These are phyloP conservation scores for Penicillium lagena DNA, from an alignment of 495 filamentous ascomycete species.

Conservation along the genomic window DNA sequence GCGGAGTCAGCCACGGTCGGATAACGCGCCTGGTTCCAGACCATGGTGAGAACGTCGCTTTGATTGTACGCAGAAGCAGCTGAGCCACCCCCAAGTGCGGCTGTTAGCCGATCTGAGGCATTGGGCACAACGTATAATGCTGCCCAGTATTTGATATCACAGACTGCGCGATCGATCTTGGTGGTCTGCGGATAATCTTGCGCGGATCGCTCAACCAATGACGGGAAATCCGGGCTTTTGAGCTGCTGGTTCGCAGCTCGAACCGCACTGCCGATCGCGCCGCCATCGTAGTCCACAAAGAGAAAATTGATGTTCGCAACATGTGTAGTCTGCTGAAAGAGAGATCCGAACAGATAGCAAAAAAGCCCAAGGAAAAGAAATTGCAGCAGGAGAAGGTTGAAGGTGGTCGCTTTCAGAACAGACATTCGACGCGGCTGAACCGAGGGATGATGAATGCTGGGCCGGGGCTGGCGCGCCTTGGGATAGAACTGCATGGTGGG, in stretches of 20 bases:
- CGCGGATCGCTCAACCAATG: conserved; percentile 25
- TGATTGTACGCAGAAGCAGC: conserved; percentile 31
- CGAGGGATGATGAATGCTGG: conserved; percentile 16
- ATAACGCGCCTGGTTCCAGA: conserved; percentile 50
- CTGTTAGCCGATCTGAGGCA: conserved; percentile 28
- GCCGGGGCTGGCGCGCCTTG: conserved; percentile 12
- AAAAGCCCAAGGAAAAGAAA: conserved; percentile 39
- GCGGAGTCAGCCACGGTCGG: conserved; percentile 31
- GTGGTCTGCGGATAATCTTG: conserved; percentile 15
- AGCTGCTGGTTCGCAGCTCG: conserved; percentile 34
- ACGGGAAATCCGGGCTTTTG: conserved; percentile 29
- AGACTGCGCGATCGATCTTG: conserved; percentile 27
- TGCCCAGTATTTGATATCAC: conserved; percentile 42
- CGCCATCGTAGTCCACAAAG: conserved; percentile 48
- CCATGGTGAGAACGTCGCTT: conserved; percentile 29
- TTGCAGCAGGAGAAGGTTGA: conserved; percentile 18
- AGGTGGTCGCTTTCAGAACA: conserved; percentile 9
- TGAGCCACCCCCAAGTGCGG: conserved; percentile 24
- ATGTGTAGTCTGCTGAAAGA: conserved; percentile 32
- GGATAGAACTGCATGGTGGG: conserved; percentile 14
- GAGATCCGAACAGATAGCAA: conserved; percentile 39
- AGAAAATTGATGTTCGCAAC: conserved; percentile 38
- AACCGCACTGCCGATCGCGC: conserved; percentile 35
- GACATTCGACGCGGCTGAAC: conserved; percentile 15
- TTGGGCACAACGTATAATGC: conserved; percentile 31